Evolutionary conservation across 2,329 filamentous ascomycete species (phyloP).

Genomic region (Akanthomyces lecanii): DNA sequence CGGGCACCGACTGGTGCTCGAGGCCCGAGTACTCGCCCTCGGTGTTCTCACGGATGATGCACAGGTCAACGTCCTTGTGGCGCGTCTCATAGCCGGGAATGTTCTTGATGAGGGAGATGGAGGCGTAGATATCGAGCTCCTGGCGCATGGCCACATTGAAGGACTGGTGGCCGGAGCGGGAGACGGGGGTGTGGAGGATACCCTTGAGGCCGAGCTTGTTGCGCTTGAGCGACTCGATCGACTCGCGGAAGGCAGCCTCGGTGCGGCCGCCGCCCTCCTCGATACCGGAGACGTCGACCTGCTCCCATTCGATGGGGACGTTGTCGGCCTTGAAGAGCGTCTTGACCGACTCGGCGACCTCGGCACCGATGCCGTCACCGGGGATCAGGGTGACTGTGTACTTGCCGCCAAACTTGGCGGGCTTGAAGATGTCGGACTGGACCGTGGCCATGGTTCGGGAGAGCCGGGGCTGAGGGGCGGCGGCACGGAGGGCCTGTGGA

Average conservation of each 20-base stretch:
- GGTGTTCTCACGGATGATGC: conserved; percentile 99
- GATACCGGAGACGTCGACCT: conserved; percentile 91
- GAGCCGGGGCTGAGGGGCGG: conserved; percentile 41
- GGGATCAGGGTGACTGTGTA: conserved; percentile 98
- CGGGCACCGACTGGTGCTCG: conserved; percentile 94
- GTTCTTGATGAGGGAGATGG: conserved; percentile 98
- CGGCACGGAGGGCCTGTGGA: conserved; percentile 48
- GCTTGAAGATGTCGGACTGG: conserved; percentile 96
- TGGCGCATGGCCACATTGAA: conserved; percentile 99
- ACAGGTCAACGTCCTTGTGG: conserved; percentile 94
- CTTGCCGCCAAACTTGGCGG: conserved; percentile 97
- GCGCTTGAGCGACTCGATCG: conserved; percentile 89
- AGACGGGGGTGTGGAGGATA: conserved; percentile 95
- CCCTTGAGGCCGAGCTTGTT: conserved; percentile 99
- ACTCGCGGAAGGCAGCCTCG: conserved; percentile 93
- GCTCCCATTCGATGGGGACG: conserved; percentile 97
- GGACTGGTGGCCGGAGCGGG: conserved; percentile 93
- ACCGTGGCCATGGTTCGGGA: conserved; percentile 70
- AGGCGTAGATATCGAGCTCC: conserved; percentile 99
- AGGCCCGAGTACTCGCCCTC: conserved; percentile 99
- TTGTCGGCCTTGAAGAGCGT: conserved; percentile 99
- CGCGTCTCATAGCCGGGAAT: conserved; percentile 97
- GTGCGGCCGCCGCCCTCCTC: conserved; percentile 81
- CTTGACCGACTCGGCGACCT: conserved; percentile 97
- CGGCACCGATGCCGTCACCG: conserved; percentile 96